These are phyloP conservation scores for Nicotiana tabacum DNA, from an alignment of 257 asterid species.

Conservation along the genomic window DNA sequence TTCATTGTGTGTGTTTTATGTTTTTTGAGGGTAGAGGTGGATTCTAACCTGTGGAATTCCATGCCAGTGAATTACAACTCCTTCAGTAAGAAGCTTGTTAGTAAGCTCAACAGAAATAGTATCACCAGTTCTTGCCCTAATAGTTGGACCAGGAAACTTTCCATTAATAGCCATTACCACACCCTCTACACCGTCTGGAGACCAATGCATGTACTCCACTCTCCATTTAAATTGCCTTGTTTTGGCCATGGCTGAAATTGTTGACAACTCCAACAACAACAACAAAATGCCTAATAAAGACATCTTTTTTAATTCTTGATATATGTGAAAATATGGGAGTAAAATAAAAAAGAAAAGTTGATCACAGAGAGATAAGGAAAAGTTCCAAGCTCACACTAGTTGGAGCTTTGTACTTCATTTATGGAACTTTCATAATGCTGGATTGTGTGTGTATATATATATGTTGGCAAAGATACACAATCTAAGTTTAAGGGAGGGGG, in stretches of 20 bases:
- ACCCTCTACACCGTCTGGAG: conserved; percentile 64
- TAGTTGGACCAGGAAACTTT: conserved; percentile 78
- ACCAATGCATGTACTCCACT: conserved; percentile 56
- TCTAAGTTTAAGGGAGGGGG: no score
- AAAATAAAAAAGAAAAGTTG: no score
- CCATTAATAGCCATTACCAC: conserved; percentile 64
- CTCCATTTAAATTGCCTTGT: conserved; percentile 53
- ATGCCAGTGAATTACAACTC: conserved; percentile 82
- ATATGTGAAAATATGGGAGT: no score
- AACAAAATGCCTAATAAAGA: neutral
- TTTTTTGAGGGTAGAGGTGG: no score
- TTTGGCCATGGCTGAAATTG: conserved; percentile 23
- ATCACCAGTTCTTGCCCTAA: conserved; percentile 64
- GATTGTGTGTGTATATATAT: no score
- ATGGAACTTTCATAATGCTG: neutral
- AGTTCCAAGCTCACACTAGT: neutral
- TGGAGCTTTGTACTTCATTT: no score
- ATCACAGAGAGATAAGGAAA: no score
- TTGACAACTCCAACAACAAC: neutral
- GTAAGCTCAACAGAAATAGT: conserved; percentile 54
- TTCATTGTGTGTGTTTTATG: no score
- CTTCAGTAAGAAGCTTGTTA: conserved; percentile 67
- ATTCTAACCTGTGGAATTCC: conserved; percentile 68
- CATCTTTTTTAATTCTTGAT: neutral
- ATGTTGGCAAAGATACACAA: no score